Evolutionary conservation across 257 asterid species (phyloP).

Genomic region (Nicotiana knightiana): DNA sequence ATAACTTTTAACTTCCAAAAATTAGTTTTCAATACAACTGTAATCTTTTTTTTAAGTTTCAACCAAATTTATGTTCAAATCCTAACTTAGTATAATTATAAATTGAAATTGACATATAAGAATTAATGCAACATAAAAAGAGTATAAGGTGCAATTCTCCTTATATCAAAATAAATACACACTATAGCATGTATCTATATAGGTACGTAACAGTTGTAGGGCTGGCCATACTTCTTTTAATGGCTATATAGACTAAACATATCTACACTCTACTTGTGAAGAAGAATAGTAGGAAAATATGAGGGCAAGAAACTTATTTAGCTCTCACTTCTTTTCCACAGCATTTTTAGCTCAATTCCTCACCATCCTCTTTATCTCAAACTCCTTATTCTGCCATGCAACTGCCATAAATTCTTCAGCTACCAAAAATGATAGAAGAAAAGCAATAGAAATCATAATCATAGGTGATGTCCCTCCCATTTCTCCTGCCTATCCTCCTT

Average conservation of each 20-base stretch:
- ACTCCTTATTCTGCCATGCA: conserved; percentile 11
- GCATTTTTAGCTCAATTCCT: background rate
- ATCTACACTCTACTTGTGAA: background rate
- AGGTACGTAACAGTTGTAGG: too few relatives aligned
- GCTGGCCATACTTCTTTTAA: too few relatives aligned
- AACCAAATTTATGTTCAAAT: too few relatives aligned
- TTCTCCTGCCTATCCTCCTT: conserved; percentile 3
- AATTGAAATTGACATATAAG: too few relatives aligned
- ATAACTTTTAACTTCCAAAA: too few relatives aligned
- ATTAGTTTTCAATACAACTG: too few relatives aligned
- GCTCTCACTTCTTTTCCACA: background rate
- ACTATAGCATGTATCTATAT: background rate
- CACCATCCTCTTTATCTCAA: conserved; percentile 17
- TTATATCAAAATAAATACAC: background rate
- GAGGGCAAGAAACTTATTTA: background rate
- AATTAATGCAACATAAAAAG: too few relatives aligned
- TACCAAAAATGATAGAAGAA: background rate
- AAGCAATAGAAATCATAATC: conserved; percentile 22
- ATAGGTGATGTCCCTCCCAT: conserved; percentile 26
- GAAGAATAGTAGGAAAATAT: conserved; percentile 17
- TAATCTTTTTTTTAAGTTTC: too few relatives aligned
- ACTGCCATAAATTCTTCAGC: background rate
- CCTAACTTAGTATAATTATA: too few relatives aligned
- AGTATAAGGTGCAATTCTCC: too few relatives aligned
- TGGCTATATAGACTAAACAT: background rate